These are phyloP conservation scores for Candida fluviatilis DNA, from an alignment of 805 yeast genomes.

Conservation along the genomic window DNA sequence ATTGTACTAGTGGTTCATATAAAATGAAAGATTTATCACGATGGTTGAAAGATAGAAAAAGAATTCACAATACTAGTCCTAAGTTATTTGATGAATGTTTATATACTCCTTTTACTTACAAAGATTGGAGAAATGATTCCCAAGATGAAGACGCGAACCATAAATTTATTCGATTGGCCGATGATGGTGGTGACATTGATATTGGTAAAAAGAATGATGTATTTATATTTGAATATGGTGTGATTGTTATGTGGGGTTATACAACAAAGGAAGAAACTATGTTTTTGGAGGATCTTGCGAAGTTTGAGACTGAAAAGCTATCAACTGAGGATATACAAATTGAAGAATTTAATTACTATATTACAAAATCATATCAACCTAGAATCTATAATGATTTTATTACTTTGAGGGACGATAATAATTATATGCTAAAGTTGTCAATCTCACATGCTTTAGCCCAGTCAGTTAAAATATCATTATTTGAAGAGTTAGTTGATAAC, in stretches of 20 bases:
- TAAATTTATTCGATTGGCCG: conserved; percentile 66
- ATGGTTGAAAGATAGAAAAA: conserved; percentile 78
- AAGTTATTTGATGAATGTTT: conserved; percentile 91
- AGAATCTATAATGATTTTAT: conserved; percentile 94
- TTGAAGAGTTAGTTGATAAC: conserved; percentile 93
- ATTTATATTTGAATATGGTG: conserved; percentile 93
- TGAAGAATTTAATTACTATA: conserved; percentile 93
- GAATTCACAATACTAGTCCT: conserved; percentile 74
- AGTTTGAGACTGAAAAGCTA: conserved; percentile 86
- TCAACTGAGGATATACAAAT: conserved; percentile 89
- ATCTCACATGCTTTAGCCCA: conserved; percentile 96
- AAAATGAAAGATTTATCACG: conserved; percentile 80
- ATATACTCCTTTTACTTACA: conserved; percentile 83
- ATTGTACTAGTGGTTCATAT: conserved; percentile 92
- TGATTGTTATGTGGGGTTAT: conserved; percentile 96
- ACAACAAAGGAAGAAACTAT: conserved; percentile 77
- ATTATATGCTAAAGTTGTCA: conserved; percentile 87
- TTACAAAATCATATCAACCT: conserved; percentile 92
- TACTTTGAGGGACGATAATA: conserved; percentile 82
- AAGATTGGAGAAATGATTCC: conserved; percentile 60
- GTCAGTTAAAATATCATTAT: conserved; percentile 88
- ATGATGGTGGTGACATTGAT: conserved; percentile 93
- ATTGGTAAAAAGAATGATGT: conserved; percentile 78
- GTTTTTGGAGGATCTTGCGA: conserved; percentile 79
- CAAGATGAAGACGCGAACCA: conserved; percentile 15